Base-by-base conservation (phyloP, 129 eudicot genomes). In the Ambrosia artemisiifolia region DNA sequence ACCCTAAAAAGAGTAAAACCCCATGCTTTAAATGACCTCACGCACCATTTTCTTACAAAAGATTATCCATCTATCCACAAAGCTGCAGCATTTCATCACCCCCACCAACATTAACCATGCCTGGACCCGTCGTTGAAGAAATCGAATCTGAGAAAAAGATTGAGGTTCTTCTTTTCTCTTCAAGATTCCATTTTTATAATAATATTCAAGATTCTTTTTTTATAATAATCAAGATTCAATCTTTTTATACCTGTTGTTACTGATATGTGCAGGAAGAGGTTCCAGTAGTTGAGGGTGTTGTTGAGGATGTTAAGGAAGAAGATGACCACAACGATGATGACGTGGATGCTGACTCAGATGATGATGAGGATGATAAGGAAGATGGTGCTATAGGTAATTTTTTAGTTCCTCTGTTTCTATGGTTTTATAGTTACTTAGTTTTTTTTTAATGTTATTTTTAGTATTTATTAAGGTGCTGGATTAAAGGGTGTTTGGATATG, bases 281-380 rank as follows among this genome's bases (percentile, higher is more conserved):
- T 44, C 74, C 92, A 1, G 82, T 92, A 13, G 85, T 92, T 18
- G 98, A 92, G 70, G 98, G 91, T 43, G 82, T 92, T 7, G 87
- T 92, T 6, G 98, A 92, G 81, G 98, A 92, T 69, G 89, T 92
- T 48, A 88, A 92, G 78, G 98, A 88, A 11, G 96, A 92, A 79
- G 95, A 88, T 12, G 95, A 88, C 76, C 88, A 88, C 47, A 84
- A 92, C 24, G 94, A 91, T 3, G 91, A 86, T 19, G 97, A 86
- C 66, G 64, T 30, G 3, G 64, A 57, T 3, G 64, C 64, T 7
- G 96, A 79, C 28, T 80, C 84, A 6, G 88, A 84, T 48, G 88
- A 84, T 20, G 85, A 77, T 6, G 82, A 84, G 14, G 84, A 80
- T 63, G 84, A 75, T 42, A 78, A 82, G 78, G 83, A 82, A 65